Percentiles rank a stretch among this genome's conserved stretches.
phyloP scores from a whole-genome alignment of 2,329 filamentous ascomycete genomes.

The Penicillium glabrum region DNA sequence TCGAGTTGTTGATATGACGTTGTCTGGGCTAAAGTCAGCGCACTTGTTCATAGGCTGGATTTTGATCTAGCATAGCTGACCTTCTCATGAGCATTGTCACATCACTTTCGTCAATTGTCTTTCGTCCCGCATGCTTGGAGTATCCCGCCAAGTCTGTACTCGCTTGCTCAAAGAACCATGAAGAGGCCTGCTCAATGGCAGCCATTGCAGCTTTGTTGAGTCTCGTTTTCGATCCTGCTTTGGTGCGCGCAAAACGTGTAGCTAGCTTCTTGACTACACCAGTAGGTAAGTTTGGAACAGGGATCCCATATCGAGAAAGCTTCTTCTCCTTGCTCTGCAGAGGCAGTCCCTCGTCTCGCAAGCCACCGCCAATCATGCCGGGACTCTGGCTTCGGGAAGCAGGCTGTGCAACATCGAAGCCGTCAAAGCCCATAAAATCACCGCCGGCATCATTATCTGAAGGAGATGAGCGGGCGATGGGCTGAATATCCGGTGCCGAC shows the following conservation, averaged over 20 bases:
- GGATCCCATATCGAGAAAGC: conserved; percentile 69
- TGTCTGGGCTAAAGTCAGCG: conserved; percentile 59
- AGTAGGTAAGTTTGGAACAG: conserved; percentile 72
- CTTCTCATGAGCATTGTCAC: conserved; percentile 79
- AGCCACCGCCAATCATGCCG: conserved; percentile 35
- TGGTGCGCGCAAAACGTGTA: conserved; percentile 67
- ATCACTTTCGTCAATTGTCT: conserved; percentile 82
- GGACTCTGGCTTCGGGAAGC: conserved; percentile 32
- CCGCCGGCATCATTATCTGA: conserved; percentile 29
- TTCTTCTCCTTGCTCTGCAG: conserved; percentile 51
- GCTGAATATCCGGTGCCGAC: conserved; percentile 27
- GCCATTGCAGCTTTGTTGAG: conserved; percentile 72
- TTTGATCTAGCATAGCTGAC: conserved; percentile 51
- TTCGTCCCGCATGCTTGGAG: conserved; percentile 77
- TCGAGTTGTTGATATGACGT: conserved; percentile 68
- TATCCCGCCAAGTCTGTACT: conserved; percentile 78
- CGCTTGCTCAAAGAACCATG: conserved; percentile 90
- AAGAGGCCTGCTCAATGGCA: conserved; percentile 75
- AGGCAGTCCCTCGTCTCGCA: conserved; percentile 31
- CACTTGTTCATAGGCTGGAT: background rate
- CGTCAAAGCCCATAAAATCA: conserved; percentile 19
- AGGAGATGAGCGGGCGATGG: conserved; percentile 24
- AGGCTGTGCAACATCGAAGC: conserved; percentile 31
- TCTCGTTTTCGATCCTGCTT: conserved; percentile 65
- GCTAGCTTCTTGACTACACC: conserved; percentile 67